Conservation (phyloP, 148 eudicot genomes). For the Vaccinium myrtillus region DNA sequence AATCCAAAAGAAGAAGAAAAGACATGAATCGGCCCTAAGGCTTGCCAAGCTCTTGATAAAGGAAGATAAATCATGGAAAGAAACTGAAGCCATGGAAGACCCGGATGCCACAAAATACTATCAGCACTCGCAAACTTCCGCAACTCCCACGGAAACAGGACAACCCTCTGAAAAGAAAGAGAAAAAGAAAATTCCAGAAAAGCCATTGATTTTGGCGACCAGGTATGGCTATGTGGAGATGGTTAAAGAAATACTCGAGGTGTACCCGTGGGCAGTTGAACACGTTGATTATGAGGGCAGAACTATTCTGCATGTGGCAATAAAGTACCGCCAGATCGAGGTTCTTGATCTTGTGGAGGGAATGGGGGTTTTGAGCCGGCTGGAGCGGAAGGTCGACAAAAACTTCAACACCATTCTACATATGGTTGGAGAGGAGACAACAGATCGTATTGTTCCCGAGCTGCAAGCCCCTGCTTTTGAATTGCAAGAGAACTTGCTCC, state of each 20-base stretch:
- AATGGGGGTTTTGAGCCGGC: not conserved
- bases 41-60: not conserved
- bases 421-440: not conserved
- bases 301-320: slow-evolving; percentile 14
- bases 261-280: slow-evolving; percentile 12
- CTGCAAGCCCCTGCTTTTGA: not conserved
- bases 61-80: not conserved
- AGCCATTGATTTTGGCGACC: slow-evolving; percentile 15
- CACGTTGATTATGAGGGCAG: not conserved
- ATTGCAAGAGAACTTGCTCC: slow-evolving; percentile 2
- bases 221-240: slow-evolving; percentile 1
- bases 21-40: not conserved
- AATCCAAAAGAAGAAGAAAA: not conserved
- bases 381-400: not conserved
- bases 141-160: too few species aligned
- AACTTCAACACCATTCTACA: not conserved
- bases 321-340: slow-evolving; percentile 9
- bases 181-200: not conserved
- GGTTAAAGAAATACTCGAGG: not conserved
- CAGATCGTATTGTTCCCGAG: not conserved
- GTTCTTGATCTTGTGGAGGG: not conserved
- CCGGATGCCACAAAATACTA: too few species aligned
- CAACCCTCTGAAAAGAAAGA: not conserved
- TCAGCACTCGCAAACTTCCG: too few species aligned
- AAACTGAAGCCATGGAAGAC: not conserved